Conservation (phyloP, 2,329 filamentous ascomycete species). For the Penicillium sp. region DNA sequence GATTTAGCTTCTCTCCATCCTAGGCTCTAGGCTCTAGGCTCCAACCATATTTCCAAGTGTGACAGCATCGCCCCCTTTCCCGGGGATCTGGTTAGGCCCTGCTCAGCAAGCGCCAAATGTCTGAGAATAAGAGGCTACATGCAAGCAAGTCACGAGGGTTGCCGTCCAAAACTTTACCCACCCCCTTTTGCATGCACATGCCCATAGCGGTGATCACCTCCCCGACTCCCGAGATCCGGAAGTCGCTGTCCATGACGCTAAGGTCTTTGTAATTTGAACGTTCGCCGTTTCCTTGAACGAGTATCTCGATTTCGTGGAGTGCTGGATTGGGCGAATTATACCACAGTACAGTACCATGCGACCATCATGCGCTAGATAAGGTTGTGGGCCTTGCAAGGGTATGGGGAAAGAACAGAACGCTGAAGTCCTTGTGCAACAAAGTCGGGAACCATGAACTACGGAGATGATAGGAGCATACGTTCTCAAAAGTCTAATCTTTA, state of each 20-base stretch:
- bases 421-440: slow-evolving; percentile 6
- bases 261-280: neutral
- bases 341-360: neutral
- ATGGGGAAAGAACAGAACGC: slow-evolving; percentile 18
- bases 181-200: slow-evolving; percentile 5
- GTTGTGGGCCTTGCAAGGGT: too few relatives aligned
- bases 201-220: neutral
- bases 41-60: slow-evolving; percentile 10
- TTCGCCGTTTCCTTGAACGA: neutral
- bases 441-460: neutral
- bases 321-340: too few relatives aligned
- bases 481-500: neutral
- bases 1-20: neutral
- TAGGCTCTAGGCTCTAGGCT: slow-evolving; percentile 4
- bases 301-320: neutral
- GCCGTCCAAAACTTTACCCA: neutral
- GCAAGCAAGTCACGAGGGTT: slow-evolving; percentile 24
- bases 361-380: neutral
- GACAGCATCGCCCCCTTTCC: slow-evolving; percentile 11
- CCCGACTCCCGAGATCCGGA: neutral
- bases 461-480: neutral
- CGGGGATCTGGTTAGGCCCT: slow-evolving; percentile 15
- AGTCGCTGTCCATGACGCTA: neutral
- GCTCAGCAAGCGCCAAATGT: slow-evolving; percentile 22
- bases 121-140: slow-evolving; percentile 20